Percentiles rank a stretch among this genome's conserved stretches.
Conservation (phyloP, 1,139 yeast genomes). For the Magnusiomyces ingens region DNA sequence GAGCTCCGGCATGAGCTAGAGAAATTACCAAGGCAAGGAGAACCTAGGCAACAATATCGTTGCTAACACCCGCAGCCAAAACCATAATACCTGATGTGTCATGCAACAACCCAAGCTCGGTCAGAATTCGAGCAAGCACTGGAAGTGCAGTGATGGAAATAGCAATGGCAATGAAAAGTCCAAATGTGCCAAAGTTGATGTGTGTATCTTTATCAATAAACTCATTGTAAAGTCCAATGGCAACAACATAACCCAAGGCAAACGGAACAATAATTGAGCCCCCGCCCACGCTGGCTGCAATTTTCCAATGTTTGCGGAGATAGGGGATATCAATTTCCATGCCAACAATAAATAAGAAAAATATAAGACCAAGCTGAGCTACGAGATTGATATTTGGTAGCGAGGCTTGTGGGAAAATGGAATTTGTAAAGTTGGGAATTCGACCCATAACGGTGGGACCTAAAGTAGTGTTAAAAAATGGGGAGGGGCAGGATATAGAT, state of each 20-base stretch:
- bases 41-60: conserved; percentile 79
- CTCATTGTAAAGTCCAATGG: conserved; percentile 57
- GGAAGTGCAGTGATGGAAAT: conserved; percentile 81
- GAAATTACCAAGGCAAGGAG: conserved; percentile 68
- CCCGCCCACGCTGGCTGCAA: conserved; percentile 61
- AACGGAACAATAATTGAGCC: conserved; percentile 70
- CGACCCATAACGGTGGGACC: conserved; percentile 52
- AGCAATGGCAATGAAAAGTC: conserved; percentile 75
- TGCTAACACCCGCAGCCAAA: conserved; percentile 71
- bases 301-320: conserved; percentile 50
- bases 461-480: not conserved
- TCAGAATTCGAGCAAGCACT: conserved; percentile 68
- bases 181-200: conserved; percentile 60
- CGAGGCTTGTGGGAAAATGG: conserved; percentile 57
- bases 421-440: conserved; percentile 56
- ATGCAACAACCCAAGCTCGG: conserved; percentile 61
- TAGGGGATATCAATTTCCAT: conserved; percentile 66
- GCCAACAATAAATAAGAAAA: conserved; percentile 69
- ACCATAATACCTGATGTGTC: conserved; percentile 76
- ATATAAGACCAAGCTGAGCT: conserved; percentile 66
- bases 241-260: conserved; percentile 66
- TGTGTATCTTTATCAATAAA: conserved; percentile 38
- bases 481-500: too few species aligned
- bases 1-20: conserved; percentile 62
- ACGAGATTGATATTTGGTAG: conserved; percentile 57